Conservation (phyloP, 192 early-diverging fungal genomes). For the Kappamyces sp. region DNA sequence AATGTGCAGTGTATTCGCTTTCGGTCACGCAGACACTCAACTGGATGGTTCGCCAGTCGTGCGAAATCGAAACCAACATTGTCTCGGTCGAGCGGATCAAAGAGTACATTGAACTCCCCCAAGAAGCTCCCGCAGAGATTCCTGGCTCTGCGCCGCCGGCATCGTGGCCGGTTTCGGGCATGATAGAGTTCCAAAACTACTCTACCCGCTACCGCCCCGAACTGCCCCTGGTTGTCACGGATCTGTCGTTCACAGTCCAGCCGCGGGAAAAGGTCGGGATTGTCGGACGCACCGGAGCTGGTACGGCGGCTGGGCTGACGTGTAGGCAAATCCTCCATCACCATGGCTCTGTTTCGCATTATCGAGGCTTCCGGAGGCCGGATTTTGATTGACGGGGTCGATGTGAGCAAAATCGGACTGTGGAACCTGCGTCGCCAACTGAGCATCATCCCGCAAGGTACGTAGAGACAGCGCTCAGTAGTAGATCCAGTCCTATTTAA, state of each 20-base stretch:
- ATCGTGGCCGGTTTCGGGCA: slow-evolving; percentile 70
- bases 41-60: slow-evolving; percentile 81
- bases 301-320: slow-evolving; percentile 2
- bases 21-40: slow-evolving; percentile 74
- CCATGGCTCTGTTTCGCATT: slow-evolving; percentile 71
- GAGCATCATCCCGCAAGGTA: slow-evolving; percentile 70
- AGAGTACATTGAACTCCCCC: slow-evolving; percentile 73
- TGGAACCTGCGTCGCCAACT: slow-evolving; percentile 67
- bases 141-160: slow-evolving; percentile 24
- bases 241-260: slow-evolving; percentile 14
- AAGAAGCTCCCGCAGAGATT: slow-evolving; percentile 68
- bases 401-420: slow-evolving; percentile 62
- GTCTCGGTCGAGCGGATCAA: slow-evolving; percentile 70
- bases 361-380: slow-evolving; percentile 63
- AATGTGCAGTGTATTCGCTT: slow-evolving; percentile 59
- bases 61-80: slow-evolving; percentile 73
- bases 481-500: slow-evolving; percentile 49
- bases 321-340: slow-evolving; percentile 69
- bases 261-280: slow-evolving; percentile 47
- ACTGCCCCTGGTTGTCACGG: slow-evolving; percentile 71
- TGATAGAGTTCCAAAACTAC: slow-evolving; percentile 69
- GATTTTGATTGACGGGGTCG: slow-evolving; percentile 67
- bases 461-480: slow-evolving; percentile 11
- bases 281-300: slow-evolving; percentile 51
- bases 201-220: slow-evolving; percentile 74